Percentiles rank a stretch among this genome's conserved stretches.
These are phyloP conservation scores for Rhodotorula mucilaginosa DNA, from an alignment of 1,284 basidiomycete genomes.

Conservation along the genomic window DNA sequence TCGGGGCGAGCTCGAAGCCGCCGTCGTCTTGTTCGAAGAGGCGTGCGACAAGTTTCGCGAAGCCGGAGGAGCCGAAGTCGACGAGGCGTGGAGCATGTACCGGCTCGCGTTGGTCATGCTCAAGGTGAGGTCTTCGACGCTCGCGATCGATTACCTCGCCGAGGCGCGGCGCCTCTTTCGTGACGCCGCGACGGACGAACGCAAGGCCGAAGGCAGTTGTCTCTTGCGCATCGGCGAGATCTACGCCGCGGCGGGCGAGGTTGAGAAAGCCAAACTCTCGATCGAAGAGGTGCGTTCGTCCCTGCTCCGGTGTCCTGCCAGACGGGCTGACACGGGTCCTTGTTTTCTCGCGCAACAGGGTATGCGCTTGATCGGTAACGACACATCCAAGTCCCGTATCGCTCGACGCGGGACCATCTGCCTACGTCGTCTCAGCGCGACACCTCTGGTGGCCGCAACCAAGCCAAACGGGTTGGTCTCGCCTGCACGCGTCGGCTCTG, in stretches of 20 bases:
- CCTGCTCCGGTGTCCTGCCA: not conserved
- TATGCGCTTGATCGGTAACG: not conserved
- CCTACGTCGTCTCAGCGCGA: not conserved
- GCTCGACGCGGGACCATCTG: not conserved
- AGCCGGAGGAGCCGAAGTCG: not conserved
- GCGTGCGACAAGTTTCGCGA: not conserved
- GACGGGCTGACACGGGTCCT: not conserved
- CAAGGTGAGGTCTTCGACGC: slow-evolving; percentile 10
- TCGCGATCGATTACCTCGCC: slow-evolving; percentile 13
- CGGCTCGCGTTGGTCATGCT: slow-evolving; percentile 33
- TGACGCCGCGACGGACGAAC: slow-evolving; percentile 5
- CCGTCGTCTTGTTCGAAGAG: slow-evolving; percentile 24
- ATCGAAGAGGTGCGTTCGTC: slow-evolving; percentile 4
- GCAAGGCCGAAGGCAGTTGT: slow-evolving; percentile 17
- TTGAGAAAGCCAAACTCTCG: not conserved
- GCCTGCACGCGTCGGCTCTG: not conserved
- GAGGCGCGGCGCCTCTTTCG: slow-evolving; percentile 12
- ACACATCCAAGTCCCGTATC: not conserved
- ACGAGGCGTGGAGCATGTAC: slow-evolving; percentile 27
- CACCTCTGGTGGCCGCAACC: not conserved
- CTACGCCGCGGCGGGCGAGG: not conserved
- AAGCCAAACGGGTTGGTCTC: no score
- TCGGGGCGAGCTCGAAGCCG: slow-evolving; percentile 8
- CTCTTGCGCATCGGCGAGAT: slow-evolving; percentile 14
- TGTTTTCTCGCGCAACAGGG: not conserved